Conservation (phyloP, 805 yeast species). For the Zygoascus ofunaensis region DNA sequence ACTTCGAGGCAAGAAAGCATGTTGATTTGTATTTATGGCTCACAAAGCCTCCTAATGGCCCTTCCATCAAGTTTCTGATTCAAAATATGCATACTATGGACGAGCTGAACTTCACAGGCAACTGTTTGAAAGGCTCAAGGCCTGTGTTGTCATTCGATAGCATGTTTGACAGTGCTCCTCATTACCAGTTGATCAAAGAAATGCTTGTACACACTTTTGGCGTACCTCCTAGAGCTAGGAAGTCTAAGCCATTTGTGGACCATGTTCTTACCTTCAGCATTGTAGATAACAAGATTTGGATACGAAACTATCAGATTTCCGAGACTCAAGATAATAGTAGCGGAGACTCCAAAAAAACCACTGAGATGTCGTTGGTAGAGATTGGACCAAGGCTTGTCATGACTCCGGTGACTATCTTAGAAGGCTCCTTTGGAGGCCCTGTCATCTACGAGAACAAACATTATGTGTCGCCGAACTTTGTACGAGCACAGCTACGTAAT, state of each 20-base stretch:
- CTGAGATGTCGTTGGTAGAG: conserved; percentile 75
- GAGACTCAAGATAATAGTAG: conserved; percentile 39
- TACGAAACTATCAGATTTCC: conserved; percentile 84
- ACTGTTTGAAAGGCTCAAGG: conserved; percentile 89
- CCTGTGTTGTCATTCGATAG: conserved; percentile 86
- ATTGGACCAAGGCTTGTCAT: conserved; percentile 95
- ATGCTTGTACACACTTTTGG: conserved; percentile 77
- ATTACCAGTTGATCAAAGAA: conserved; percentile 71
- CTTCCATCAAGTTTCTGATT: conserved; percentile 85
- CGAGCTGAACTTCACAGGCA: conserved; percentile 93
- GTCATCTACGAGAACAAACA: conserved; percentile 95
- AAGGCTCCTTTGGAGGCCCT: conserved; percentile 97
- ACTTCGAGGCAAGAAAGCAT: conserved; percentile 94
- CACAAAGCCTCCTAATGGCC: conserved; percentile 96
- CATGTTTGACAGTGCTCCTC: conserved; percentile 61
- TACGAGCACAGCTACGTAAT: conserved; percentile 78
- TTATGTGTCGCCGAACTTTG: conserved; percentile 91
- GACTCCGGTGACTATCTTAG: conserved; percentile 82
- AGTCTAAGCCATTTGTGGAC: conserved; percentile 88
- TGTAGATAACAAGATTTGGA: conserved; percentile 91
- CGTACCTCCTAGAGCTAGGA: conserved; percentile 90
- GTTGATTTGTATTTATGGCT: conserved; percentile 91
- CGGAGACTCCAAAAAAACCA: conserved; percentile 26
- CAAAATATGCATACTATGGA: conserved; percentile 95
- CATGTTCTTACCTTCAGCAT: conserved; percentile 90